A percentile compares a stretch with the other conserved stretches of the same genome.
Evolutionary conservation across 192 early-diverging fungal species (phyloP).

Genomic region (Thamnidium elegans): DNA sequence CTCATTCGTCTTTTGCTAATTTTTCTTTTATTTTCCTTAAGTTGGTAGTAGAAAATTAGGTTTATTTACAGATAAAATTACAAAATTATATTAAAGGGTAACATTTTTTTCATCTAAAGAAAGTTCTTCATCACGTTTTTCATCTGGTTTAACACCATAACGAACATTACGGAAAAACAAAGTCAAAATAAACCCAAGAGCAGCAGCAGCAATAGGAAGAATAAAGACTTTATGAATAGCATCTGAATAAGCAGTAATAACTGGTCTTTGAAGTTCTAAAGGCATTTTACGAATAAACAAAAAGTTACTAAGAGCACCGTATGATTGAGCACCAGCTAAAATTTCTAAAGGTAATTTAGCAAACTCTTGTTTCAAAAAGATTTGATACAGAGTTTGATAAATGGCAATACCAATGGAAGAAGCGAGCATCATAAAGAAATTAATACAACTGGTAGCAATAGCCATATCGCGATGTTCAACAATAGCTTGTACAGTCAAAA

Average conservation of each 20-base stretch:
- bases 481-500: constrained; percentile 44
- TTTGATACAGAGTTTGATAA: constrained; percentile 16
- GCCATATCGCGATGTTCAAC: constrained; percentile 46
- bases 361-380: constrained; percentile 5
- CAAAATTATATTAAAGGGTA: too few relatives aligned
- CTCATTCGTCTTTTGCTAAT: too few relatives aligned
- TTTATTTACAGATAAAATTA: too few relatives aligned
- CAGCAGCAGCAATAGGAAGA: constrained; percentile 22
- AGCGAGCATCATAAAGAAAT: constrained; percentile 24
- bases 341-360: not conserved
- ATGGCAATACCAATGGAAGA: constrained; percentile 30
- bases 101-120: not conserved
- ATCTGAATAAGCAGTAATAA: constrained; percentile 19
- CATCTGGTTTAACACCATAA: constrained; percentile 5
- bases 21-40: too few relatives aligned
- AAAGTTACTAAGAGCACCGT: constrained; percentile 14
- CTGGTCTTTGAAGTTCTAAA: constrained; percentile 1
- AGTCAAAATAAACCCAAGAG: constrained; percentile 17
- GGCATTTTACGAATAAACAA: constrained; percentile 14
- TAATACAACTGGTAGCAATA: constrained; percentile 41
- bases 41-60: too few relatives aligned
- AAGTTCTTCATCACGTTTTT: not conserved
- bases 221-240: constrained; percentile 27
- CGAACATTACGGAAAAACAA: constrained; percentile 23
- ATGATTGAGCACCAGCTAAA: constrained; percentile 9